phyloP scores from a whole-genome alignment of 805 yeast species.

The Millerozyma miso region DNA sequence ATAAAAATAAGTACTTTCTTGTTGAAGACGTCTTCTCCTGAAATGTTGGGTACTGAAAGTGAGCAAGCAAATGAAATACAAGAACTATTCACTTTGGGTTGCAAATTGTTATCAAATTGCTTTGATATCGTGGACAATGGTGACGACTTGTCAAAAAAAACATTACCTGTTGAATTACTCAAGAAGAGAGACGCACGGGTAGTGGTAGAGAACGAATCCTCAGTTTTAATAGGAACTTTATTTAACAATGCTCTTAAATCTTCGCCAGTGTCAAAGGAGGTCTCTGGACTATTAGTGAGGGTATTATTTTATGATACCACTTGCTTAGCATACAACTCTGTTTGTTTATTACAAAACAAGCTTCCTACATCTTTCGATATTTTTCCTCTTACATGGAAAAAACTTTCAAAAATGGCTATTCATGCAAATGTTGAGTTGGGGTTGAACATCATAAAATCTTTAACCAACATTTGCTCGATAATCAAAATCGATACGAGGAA shows the following conservation, averaged over 20 bases:
- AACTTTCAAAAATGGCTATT: conserved; percentile 11
- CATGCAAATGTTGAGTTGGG: conserved; percentile 11
- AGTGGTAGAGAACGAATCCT: conserved; percentile 42
- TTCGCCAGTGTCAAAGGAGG: conserved; percentile 3
- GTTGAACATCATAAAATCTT: conserved; percentile 10
- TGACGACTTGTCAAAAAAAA: conserved; percentile 14
- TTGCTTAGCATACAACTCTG: conserved; percentile 25
- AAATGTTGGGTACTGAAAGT: neutral
- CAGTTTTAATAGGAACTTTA: conserved; percentile 21
- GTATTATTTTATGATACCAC: conserved; percentile 46
- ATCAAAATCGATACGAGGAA: conserved; percentile 23
- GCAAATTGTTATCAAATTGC: conserved; percentile 12
- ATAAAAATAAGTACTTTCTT: conserved; percentile 46
- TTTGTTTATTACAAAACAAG: conserved; percentile 13
- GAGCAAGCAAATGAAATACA: neutral
- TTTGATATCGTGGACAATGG: conserved; percentile 13
- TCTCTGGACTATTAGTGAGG: conserved; percentile 29
- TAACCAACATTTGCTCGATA: conserved; percentile 15
- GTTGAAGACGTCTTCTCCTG: neutral
- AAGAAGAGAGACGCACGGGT: conserved; percentile 46
- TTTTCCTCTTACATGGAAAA: conserved; percentile 30
- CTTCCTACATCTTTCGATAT: conserved; percentile 28
- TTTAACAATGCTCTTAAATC: conserved; percentile 16
- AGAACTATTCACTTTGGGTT: neutral
- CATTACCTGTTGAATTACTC: conserved; percentile 33